Conservation (phyloP, 495 filamentous ascomycete genomes). For the Xylaria nigripes region DNA sequence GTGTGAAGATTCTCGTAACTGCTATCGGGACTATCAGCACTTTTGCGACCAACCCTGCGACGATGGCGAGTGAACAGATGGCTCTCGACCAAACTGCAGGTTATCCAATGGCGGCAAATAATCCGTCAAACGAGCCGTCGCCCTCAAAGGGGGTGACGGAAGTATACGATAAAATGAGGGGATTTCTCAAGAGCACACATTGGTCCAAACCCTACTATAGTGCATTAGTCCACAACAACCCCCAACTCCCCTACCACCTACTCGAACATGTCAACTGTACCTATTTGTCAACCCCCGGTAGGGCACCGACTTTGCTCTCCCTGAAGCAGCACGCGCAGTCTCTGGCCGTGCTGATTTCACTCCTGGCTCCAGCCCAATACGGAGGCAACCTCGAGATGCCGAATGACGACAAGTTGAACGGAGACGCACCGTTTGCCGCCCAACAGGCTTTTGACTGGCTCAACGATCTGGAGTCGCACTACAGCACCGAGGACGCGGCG, state of each 20-base stretch:
- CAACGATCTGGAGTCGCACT: conserved; percentile 34
- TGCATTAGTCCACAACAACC: conserved; percentile 23
- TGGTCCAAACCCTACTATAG: conserved; percentile 27
- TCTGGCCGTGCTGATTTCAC: conserved; percentile 40
- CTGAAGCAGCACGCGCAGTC: conserved; percentile 51
- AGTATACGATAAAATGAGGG: conserved; percentile 19
- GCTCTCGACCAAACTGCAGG: background rate
- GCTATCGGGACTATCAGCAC: background rate
- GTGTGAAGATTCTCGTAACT: background rate
- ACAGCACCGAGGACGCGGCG: conserved; percentile 35
- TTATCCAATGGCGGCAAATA: background rate
- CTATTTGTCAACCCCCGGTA: conserved; percentile 40
- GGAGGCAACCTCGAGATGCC: conserved; percentile 2
- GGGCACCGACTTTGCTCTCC: conserved; percentile 40
- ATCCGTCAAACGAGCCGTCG: background rate
- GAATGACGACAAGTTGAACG: background rate
- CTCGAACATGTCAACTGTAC: conserved; percentile 42
- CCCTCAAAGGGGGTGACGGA: conserved; percentile 5
- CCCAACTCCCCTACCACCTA: conserved; percentile 16
- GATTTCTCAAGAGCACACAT: conserved; percentile 18
- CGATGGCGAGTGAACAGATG: background rate
- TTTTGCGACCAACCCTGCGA: background rate
- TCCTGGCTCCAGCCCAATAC: conserved; percentile 29
- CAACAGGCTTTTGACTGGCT: conserved; percentile 45
- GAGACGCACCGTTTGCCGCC: conserved; percentile 13